Conservation (phyloP, 495 filamentous ascomycete species). For the Trichoderma erinaceum region DNA sequence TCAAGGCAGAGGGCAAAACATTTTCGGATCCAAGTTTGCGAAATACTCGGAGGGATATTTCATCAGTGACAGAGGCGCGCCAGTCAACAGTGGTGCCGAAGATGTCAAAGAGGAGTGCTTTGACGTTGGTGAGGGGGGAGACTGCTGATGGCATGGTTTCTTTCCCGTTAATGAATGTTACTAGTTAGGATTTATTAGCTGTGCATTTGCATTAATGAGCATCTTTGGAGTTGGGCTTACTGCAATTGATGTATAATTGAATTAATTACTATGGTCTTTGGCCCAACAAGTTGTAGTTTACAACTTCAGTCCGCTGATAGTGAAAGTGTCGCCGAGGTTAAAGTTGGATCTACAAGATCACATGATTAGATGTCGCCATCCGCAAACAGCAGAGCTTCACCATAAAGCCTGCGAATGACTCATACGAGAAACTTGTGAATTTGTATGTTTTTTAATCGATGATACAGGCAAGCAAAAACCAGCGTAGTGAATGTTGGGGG, state of each 20-base stretch:
- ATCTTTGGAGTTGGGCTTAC: too few species aligned
- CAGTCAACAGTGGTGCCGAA: slow-evolving; percentile 78
- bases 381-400: not conserved
- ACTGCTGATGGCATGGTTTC: not conserved
- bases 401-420: not conserved
- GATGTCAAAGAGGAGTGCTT: slow-evolving; percentile 51
- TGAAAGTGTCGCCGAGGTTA: not conserved
- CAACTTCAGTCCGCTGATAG: not conserved
- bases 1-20: slow-evolving; percentile 37
- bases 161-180: not conserved
- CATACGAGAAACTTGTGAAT: too few species aligned
- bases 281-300: not conserved
- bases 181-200: not conserved
- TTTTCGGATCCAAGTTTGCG: slow-evolving; percentile 31
- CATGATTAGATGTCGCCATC: slow-evolving; percentile 9
- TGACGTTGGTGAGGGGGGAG: slow-evolving; percentile 22
- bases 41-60: slow-evolving; percentile 44
- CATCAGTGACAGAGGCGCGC: slow-evolving; percentile 53
- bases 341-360: slow-evolving; percentile 6
- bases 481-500: too few species aligned
- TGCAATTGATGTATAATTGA: not conserved
- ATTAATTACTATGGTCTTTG: not conserved
- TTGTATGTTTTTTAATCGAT: too few species aligned
- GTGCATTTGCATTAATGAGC: not conserved
- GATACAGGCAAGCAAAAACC: too few species aligned